Percentiles rank a stretch among this genome's conserved stretches.
Conservation (phyloP, 768 basidiomycete genomes). For the Pleurotus giganteus region DNA sequence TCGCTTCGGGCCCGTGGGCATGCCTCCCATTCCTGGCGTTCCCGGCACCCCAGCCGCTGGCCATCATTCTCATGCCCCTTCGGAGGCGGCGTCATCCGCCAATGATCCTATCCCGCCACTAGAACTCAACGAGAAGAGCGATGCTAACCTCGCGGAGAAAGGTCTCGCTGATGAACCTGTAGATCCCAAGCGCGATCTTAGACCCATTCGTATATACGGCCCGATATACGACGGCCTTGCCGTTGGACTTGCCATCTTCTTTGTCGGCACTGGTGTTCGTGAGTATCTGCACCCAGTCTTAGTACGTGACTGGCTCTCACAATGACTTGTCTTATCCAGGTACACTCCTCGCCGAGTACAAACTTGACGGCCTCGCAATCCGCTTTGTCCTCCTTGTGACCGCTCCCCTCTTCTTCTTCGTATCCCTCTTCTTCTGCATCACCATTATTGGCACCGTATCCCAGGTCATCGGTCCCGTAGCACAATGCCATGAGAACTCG, state of each 20-base stretch:
- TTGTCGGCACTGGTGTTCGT: slow-evolving; percentile 9
- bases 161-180: slow-evolving; percentile 20
- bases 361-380: slow-evolving; percentile 57
- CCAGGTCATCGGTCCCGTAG: slow-evolving; percentile 75
- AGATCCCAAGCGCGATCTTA: slow-evolving; percentile 16
- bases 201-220: slow-evolving; percentile 11
- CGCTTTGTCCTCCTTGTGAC: slow-evolving; percentile 69
- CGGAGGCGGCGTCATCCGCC: slow-evolving; percentile 15
- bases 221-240: slow-evolving; percentile 10
- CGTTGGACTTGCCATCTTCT: not conserved
- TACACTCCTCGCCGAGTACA: slow-evolving; percentile 64
- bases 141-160: slow-evolving; percentile 11
- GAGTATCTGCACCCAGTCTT: slow-evolving; percentile 14
- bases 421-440: slow-evolving; percentile 80
- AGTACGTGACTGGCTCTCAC: slow-evolving; percentile 30
- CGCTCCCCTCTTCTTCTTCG: slow-evolving; percentile 70
- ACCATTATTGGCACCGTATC: slow-evolving; percentile 68
- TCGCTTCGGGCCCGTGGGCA: slow-evolving; percentile 48
- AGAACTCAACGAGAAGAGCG: slow-evolving; percentile 34
- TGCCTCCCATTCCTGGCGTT: slow-evolving; percentile 51
- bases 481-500: slow-evolving; percentile 83
- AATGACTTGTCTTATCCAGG: slow-evolving; percentile 61
- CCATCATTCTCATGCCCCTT: slow-evolving; percentile 16
- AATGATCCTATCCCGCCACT: not conserved
- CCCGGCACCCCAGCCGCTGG: slow-evolving; percentile 13